Base-by-base conservation (phyloP, 2,329 filamentous ascomycete species). In the Aspergillus aculeatus region DNA sequence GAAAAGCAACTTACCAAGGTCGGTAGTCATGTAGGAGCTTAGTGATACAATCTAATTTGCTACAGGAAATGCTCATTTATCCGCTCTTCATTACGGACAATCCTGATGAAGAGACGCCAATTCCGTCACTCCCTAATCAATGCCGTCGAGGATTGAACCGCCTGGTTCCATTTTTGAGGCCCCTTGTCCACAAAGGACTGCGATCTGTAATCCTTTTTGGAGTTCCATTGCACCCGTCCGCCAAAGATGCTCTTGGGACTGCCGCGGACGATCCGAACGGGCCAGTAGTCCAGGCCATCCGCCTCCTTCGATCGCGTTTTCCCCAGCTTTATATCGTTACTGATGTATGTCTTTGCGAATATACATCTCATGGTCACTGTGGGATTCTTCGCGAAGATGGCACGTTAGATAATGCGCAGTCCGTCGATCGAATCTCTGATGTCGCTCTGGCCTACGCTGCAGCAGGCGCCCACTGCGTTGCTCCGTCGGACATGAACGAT, bases 401-500 rank as follows among this genome's bases (percentile, higher is more conserved):
- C 63, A 90, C 87, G 63, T 83, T 99, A 61, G 96, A 98, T 84
- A 98, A 99, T 74, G 86, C 89, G 64, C 85, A 96, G 50, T 96
- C 92, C 3, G 92, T 98, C 9, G 94, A 98, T 73, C 89, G 95
- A 63, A 93, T 99, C 68, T 94, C 91, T 3, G 93, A 98, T 74
- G 94, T 98, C n/a, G 94, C 95, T n/a, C 83, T 98, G 65, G 91
- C 94, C 35, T 99, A 99, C 74, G 95, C 95, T n/a, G 84, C 89
- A 71, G 95, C 95, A 16, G 95, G 95, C 59, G 95, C 94, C 0
- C 95, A 99, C 78, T 98, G 94, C 75, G 92, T 99, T 29, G 95
- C 95, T 0, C 95, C 95, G 2, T 96, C 92, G 1, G 95, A 99
- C 76, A 99, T 99, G 95, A 99, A 98, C 75, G 95, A 99, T 75